Evolutionary conservation across 2,329 filamentous ascomycete species (phyloP).

Genomic region (Bipolaris sorokiniana): DNA sequence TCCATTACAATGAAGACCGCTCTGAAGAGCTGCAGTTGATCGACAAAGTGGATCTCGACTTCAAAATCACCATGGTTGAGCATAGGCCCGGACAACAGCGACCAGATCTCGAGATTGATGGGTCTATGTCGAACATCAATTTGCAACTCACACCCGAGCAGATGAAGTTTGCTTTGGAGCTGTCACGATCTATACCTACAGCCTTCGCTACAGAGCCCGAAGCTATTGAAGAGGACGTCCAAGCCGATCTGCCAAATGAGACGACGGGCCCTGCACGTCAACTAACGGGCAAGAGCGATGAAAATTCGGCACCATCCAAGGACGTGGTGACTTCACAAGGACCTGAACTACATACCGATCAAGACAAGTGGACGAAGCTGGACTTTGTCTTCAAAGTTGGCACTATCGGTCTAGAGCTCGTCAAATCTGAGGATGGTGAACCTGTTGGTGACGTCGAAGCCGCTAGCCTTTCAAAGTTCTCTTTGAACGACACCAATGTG

Average conservation of each 20-base stretch:
- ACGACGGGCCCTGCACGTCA: constrained; percentile 58
- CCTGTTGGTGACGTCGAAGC: constrained; percentile 79
- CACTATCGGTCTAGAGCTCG: constrained; percentile 85
- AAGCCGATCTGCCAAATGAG: constrained; percentile 70
- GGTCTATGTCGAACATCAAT: constrained; percentile 92
- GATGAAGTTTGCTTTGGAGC: constrained; percentile 83
- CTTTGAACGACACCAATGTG: constrained; percentile 86
- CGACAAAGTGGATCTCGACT: constrained; percentile 92
- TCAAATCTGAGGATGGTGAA: constrained; percentile 74
- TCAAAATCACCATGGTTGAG: constrained; percentile 90
- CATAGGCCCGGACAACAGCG: constrained; percentile 77
- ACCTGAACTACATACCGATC: constrained; percentile 72
- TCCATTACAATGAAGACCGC: constrained; percentile 75
- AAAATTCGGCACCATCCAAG: constrained; percentile 51
- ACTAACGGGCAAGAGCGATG: constrained; percentile 48
- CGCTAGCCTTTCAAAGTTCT: constrained; percentile 90
- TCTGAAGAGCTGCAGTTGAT: constrained; percentile 94
- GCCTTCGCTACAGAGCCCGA: constrained; percentile 80
- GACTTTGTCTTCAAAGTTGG: constrained; percentile 90
- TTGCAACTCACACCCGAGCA: constrained; percentile 88
- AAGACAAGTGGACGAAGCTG: constrained; percentile 86
- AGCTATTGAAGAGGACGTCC: constrained; percentile 71
- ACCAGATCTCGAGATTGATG: constrained; percentile 90
- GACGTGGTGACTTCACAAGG: constrained; percentile 55
- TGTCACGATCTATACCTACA: constrained; percentile 84